Evolutionary conservation across 148 eudicot species (phyloP), one percentile per base, ranked within the genome.

Genomic region (Gaultheria prostrata): DNA sequence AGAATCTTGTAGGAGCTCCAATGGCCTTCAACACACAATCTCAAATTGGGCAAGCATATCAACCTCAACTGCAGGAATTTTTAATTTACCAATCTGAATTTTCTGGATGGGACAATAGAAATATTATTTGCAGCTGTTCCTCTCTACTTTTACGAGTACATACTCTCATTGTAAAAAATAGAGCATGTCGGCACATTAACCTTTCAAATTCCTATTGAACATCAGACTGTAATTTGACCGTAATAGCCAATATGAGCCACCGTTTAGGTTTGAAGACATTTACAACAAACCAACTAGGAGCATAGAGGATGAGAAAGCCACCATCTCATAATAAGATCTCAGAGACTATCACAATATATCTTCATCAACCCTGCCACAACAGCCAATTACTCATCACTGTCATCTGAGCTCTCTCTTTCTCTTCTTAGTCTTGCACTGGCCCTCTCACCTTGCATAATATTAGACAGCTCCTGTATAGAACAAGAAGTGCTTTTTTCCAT

Each of bases 401-500:
- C 88, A 35, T 92, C 94, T 0, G 90, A 86, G 61, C 70, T 85
- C 33, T 86, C 91, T 80, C 86, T 89, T 83, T 80, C 79, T 18
- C 54, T 83, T 85, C 67, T 86, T 74, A 61, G 82, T 49, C 86
- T 87, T 65, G 77, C 77, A n/a, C 49, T n/a, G 48, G 84, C 85
- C 82, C 89, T 89, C 48, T 88, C 88, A 63, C 95, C 95, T 86
- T 93, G 86, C 98, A 95, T 89, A 30, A 83, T 17, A 49, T 81
- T 69, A 20, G 97, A 89, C 18, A 89, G 71, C 65, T 92, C 97
- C 57, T 89, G 91, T 77, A 93, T 91, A 0, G 92, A 81, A 20
- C 84, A 76, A 77, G 93, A 93, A 85, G 91, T 90, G 88, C 98
- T 95, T 48, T 85, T 85, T 73, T 89, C 93, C 98, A 95, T 95